Conservation (phyloP, 768 basidiomycete genomes). For the Filobasidium wieringae region DNA sequence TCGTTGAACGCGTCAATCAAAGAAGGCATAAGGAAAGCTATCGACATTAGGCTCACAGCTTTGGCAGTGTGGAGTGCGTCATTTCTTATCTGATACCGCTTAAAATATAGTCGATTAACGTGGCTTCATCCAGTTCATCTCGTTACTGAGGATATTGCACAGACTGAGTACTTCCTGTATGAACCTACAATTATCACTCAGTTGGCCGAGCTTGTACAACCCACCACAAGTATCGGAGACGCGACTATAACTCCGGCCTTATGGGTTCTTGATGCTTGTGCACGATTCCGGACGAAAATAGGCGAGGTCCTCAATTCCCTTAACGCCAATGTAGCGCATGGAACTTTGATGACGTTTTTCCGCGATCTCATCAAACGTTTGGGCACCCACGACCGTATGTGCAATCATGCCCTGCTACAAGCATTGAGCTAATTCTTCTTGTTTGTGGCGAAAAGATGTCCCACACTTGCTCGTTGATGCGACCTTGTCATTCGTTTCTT, state of each 20-base stretch:
- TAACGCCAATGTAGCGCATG: constrained; percentile 92
- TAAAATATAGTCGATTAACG: neutral
- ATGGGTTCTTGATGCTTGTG: constrained; percentile 78
- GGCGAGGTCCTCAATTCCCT: constrained; percentile 80
- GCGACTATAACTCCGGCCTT: constrained; percentile 72
- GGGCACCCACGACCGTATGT: constrained; percentile 36
- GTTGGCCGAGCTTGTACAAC: constrained; percentile 74
- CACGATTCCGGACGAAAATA: constrained; percentile 67
- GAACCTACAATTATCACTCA: constrained; percentile 86
- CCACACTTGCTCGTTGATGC: constrained; percentile 50
- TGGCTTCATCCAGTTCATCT: constrained; percentile 49
- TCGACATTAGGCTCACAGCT: constrained; percentile 67
- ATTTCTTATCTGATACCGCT: neutral
- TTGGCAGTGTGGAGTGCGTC: constrained; percentile 62
- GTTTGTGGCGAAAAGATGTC: constrained; percentile 20
- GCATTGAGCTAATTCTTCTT: neutral
- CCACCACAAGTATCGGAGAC: constrained; percentile 51
- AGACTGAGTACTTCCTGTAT: constrained; percentile 75
- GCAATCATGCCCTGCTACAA: neutral
- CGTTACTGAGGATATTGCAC: constrained; percentile 63
- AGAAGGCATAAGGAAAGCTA: constrained; percentile 46
- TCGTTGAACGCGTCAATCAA: constrained; percentile 47
- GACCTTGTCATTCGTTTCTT: constrained; percentile 71
- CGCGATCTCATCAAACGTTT: constrained; percentile 69
- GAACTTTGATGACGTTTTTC: constrained; percentile 77